Percentiles rank a stretch among this genome's conserved stretches.
Evolutionary conservation across 306 rosid genomes (phyloP).

Genomic region (Prunus salicina): DNA sequence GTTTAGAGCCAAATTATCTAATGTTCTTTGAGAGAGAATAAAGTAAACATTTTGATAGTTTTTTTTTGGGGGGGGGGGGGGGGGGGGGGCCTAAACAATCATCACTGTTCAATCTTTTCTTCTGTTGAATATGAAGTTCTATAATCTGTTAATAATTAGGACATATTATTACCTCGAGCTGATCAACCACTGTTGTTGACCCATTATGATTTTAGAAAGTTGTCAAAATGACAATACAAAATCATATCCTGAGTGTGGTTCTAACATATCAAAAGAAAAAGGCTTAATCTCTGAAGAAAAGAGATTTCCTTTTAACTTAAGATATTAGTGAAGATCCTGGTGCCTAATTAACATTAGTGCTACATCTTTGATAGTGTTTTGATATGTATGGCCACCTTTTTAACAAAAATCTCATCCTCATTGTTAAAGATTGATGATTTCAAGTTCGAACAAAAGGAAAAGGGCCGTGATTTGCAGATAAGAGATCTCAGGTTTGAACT

Average conservation of each 20-base stretch:
- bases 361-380: slow-evolving; percentile 2
- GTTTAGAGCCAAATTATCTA: not conserved
- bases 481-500: too few relatives aligned
- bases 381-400: slow-evolving; percentile 12
- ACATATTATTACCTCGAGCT: slow-evolving; percentile 58
- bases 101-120: not conserved
- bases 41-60: not conserved
- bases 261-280: not conserved
- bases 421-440: slow-evolving; percentile 28
- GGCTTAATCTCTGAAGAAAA: slow-evolving; percentile 3
- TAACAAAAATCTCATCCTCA: slow-evolving; percentile 28
- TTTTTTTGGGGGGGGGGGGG: not conserved
- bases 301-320: not conserved
- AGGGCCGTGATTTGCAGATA: too few relatives aligned
- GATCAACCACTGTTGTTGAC: slow-evolving; percentile 47
- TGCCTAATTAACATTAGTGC: slow-evolving; percentile 6
- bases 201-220: slow-evolving; percentile 31
- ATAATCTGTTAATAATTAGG: not conserved
- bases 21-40: not conserved
- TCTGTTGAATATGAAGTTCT: not conserved
- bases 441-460: too few relatives aligned
- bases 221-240: slow-evolving; percentile 11
- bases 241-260: slow-evolving; percentile 9
- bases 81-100: not conserved
- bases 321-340: slow-evolving; percentile 4